A percentile compares a stretch with the other conserved stretches of the same genome.
Conservation (phyloP, 257 asterid genomes). For the Paulownia fortunei region DNA sequence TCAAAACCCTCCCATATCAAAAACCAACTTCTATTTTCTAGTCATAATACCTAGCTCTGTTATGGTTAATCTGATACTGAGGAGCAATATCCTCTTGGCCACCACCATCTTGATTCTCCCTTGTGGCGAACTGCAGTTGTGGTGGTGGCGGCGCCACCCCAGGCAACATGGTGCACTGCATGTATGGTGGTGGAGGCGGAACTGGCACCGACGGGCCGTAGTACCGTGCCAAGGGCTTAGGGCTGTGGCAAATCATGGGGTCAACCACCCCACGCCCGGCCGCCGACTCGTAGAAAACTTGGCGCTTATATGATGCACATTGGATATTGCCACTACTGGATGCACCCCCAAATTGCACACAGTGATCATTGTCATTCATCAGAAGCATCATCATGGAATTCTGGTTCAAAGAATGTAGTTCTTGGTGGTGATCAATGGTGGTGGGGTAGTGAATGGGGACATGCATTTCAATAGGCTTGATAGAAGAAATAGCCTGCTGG, state of each 20-base stretch:
- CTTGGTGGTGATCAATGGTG: slow-evolving; percentile 27
- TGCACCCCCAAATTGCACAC: slow-evolving; percentile 36
- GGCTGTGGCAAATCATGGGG: slow-evolving; percentile 31
- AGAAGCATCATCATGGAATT: slow-evolving; percentile 49
- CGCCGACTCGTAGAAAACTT: slow-evolving; percentile 27
- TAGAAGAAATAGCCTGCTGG: slow-evolving; percentile 17
- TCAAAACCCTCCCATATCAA: not conserved
- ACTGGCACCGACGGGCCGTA: slow-evolving; percentile 27
- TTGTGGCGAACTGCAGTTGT: slow-evolving; percentile 4
- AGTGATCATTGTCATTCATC: slow-evolving; percentile 34
- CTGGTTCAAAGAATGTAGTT: slow-evolving; percentile 28
- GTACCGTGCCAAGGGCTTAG: slow-evolving; percentile 27
- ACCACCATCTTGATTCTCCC: slow-evolving; percentile 23
- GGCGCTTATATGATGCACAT: slow-evolving; percentile 24
- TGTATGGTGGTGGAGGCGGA: slow-evolving; percentile 5
- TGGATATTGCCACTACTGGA: slow-evolving; percentile 25
- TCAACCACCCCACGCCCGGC: slow-evolving; percentile 24
- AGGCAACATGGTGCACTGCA: slow-evolving; percentile 31
- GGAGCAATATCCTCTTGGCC: slow-evolving; percentile 28
- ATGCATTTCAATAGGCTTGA: slow-evolving; percentile 26
- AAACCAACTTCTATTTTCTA: not conserved
- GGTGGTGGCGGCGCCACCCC: slow-evolving; percentile 16
- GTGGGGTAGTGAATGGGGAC: slow-evolving; percentile 28
- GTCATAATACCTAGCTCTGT: slow-evolving; percentile 18
- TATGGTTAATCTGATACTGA: slow-evolving; percentile 28